Evolutionary conservation across 768 basidiomycete species (phyloP), one percentile per base, ranked within the genome.

Genomic region (Naematelia encephala): DNA sequence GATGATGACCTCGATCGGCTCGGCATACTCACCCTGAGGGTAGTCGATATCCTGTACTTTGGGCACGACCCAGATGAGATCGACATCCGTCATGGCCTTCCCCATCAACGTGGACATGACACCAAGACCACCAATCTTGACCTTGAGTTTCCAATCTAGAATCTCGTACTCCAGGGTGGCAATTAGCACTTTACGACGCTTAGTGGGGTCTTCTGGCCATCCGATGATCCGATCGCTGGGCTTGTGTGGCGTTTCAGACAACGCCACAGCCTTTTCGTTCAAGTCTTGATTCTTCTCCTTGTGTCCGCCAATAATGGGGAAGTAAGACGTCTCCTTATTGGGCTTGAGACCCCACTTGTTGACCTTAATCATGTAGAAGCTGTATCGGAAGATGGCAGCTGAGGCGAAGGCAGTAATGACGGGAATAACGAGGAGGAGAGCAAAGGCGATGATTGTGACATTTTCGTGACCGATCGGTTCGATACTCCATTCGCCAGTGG

Each of bases 21-120:
- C 91, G 1, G 88, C 87, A 44, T 89, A 89, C 0, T 94, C 91
- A 22, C 91, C 92, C 42, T 85, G 82, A 27, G 92, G 92, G 71
- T 96, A 96, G 50, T 93, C 91, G 12, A 96, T 63, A 69, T 94
- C 92, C 79, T 91, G 91, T 67, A 96, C 92, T 74, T 96, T 96
- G 46, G 92, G 92, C 16, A 93, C 74, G 50, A 96, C 87, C 92
- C 92, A 96, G 57, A 96, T 81, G 46, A 96, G 80, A 75, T 94
- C 92, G 54, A 94, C 92, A 73, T 96, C 92, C 48, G 88, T 89
- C 92, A 96, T 96, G 4, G 92, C 91, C 78, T 94, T 96, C 63
- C 92, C 92, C 92, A 96, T 96, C 30, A 96, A 81, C 77, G 87
- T 87, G 2, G 92, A 94, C 92, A 96, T 96, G 80, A 94, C 92